Evolutionary conservation across 176 grass and related monocot species (phyloP).

Genomic region (Avena eriantha): DNA sequence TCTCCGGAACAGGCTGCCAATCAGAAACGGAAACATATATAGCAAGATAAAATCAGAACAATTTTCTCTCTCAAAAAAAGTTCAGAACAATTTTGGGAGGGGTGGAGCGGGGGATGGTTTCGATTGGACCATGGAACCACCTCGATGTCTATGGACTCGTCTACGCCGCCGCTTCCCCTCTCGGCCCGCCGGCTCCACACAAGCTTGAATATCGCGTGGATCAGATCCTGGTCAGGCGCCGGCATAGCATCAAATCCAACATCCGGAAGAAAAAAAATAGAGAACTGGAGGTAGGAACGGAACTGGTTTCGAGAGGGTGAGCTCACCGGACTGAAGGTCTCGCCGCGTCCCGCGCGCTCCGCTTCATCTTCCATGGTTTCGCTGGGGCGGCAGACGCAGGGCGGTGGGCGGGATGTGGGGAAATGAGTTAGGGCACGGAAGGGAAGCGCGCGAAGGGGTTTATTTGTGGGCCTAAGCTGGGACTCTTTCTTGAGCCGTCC

Average conservation of each 20-base stretch:
- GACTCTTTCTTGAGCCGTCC: background rate
- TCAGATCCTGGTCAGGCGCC: constrained; percentile 57
- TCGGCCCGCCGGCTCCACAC: constrained; percentile 66
- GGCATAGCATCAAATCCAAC: background rate
- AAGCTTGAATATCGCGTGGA: constrained; percentile 85
- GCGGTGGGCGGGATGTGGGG: background rate
- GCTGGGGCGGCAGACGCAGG: background rate
- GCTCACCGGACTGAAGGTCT: constrained; percentile 64
- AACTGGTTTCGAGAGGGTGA: too few species aligned
- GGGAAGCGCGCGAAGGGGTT: background rate
- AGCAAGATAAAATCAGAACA: background rate
- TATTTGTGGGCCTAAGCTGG: background rate
- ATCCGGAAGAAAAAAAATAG: background rate
- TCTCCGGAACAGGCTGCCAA: constrained; percentile 56
- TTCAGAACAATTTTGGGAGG: background rate
- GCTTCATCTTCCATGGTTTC: constrained; percentile 45
- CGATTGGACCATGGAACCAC: constrained; percentile 28
- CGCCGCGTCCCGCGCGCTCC: background rate
- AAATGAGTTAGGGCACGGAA: background rate
- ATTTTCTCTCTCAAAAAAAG: background rate
- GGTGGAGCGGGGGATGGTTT: background rate
- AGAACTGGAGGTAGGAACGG: too few species aligned
- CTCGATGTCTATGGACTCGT: constrained; percentile 50
- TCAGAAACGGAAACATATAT: background rate
- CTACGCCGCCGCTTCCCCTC: constrained; percentile 22